These are phyloP conservation scores for Veloboletus limbatus DNA, from an alignment of 1,284 basidiomycete genomes.

Conservation along the genomic window DNA sequence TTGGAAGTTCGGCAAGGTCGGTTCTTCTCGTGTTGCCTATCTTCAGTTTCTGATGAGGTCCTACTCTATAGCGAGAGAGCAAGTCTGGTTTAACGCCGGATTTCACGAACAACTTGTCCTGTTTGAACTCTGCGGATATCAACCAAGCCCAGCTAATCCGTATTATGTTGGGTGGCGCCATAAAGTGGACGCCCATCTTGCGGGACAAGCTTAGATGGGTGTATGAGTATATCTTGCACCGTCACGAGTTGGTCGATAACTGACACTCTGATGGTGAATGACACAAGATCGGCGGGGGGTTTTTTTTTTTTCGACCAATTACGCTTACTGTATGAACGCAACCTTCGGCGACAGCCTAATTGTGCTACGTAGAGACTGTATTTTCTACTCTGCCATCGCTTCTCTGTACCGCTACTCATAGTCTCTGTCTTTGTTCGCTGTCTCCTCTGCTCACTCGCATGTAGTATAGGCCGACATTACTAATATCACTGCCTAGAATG, in stretches of 20 bases:
- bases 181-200: constrained; percentile 23
- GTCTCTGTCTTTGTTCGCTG: constrained; percentile 2
- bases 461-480: constrained; percentile 4
- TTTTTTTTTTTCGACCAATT: neutral
- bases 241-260: constrained; percentile 5
- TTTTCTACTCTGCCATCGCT: constrained; percentile 7
- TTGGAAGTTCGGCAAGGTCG: constrained; percentile 60
- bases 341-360: constrained; percentile 22
- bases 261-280: constrained; percentile 7
- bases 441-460: neutral
- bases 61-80: constrained; percentile 56
- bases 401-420: constrained; percentile 8
- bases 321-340: constrained; percentile 22
- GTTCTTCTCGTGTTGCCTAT: constrained; percentile 1
- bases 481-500: constrained; percentile 5
- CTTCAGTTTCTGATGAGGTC: constrained; percentile 8
- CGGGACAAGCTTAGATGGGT: constrained; percentile 16
- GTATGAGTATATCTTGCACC: neutral
- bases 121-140: constrained; percentile 71
- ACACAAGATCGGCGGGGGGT: constrained; percentile 19
- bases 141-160: constrained; percentile 57
- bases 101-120: constrained; percentile 77
- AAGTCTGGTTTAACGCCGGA: constrained; percentile 75
- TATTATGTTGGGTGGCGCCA: constrained; percentile 64
- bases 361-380: constrained; percentile 19